Conservation (phyloP, 345 rosid genomes). For the Heritiera fomes region DNA sequence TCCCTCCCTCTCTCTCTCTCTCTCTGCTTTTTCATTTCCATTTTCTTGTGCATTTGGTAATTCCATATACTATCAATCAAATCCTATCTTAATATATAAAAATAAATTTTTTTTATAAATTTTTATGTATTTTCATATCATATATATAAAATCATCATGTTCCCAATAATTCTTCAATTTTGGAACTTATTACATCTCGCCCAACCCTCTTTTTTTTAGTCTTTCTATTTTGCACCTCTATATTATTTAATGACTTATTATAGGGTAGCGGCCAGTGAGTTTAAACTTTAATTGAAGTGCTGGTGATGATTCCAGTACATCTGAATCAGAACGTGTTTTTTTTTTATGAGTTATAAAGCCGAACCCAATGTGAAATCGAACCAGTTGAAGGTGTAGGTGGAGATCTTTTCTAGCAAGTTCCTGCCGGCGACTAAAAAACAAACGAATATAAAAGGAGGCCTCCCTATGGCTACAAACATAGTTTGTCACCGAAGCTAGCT, state of each 20-base stretch:
- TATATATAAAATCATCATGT: too few relatives aligned
- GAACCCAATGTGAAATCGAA: neutral
- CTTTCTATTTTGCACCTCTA: too few relatives aligned
- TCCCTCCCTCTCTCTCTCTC: neutral
- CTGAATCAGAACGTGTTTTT: neutral
- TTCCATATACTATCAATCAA: too few relatives aligned
- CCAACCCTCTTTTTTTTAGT: too few relatives aligned
- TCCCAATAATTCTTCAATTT: too few relatives aligned
- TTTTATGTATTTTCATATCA: too few relatives aligned
- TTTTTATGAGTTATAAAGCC: neutral
- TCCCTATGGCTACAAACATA: neutral
- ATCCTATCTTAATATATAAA: too few relatives aligned
- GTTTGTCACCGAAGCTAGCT: neutral
- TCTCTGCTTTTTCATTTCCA: neutral
- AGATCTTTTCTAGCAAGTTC: conserved; percentile 7
- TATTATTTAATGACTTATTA: neutral
- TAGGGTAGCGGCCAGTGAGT: neutral
- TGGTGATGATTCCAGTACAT: neutral
- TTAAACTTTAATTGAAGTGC: neutral
- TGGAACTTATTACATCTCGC: too few relatives aligned
- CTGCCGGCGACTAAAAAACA: neutral
- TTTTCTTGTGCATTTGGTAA: neutral
- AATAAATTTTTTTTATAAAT: too few relatives aligned
- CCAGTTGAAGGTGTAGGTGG: neutral
- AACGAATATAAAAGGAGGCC: neutral